Conservation (phyloP, 2,329 filamentous ascomycete genomes). For the Epichloe uncinata region DNA sequence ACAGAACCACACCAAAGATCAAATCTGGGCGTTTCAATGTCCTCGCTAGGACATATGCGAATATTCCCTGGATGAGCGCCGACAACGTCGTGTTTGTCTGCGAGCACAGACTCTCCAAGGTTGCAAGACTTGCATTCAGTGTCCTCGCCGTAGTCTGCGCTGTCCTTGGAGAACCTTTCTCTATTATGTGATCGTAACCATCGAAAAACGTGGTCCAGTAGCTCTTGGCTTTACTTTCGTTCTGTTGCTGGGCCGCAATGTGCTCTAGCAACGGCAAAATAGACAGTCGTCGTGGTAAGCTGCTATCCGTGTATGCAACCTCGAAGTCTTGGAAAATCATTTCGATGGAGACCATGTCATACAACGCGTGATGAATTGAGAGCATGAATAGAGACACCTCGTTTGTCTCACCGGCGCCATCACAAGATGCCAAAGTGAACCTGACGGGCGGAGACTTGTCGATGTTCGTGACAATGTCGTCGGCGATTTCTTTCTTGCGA, state of each 20-base stretch:
- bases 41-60: conserved; percentile 20
- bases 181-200: background rate
- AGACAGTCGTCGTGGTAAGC: background rate
- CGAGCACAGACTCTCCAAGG: background rate
- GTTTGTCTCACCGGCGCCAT: background rate
- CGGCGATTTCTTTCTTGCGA: background rate
- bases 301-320: conserved; percentile 15
- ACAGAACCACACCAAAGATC: conserved; percentile 5
- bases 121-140: background rate
- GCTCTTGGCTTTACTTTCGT: background rate
- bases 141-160: background rate
- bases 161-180: background rate
- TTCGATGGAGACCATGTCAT: conserved; percentile 20
- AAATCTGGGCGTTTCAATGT: conserved; percentile 4
- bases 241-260: background rate
- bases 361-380: conserved; percentile 23
- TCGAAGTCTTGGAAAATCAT: conserved; percentile 21
- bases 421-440: conserved; percentile 9
- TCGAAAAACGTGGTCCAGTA: background rate
- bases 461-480: background rate
- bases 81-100: conserved; percentile 13
- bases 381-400: conserved; percentile 15
- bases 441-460: background rate
- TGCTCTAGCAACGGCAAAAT: background rate
- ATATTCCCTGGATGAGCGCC: conserved; percentile 19